phyloP scores from a whole-genome alignment of 495 filamentous ascomycete species.

The Penicillium paxilli region DNA sequence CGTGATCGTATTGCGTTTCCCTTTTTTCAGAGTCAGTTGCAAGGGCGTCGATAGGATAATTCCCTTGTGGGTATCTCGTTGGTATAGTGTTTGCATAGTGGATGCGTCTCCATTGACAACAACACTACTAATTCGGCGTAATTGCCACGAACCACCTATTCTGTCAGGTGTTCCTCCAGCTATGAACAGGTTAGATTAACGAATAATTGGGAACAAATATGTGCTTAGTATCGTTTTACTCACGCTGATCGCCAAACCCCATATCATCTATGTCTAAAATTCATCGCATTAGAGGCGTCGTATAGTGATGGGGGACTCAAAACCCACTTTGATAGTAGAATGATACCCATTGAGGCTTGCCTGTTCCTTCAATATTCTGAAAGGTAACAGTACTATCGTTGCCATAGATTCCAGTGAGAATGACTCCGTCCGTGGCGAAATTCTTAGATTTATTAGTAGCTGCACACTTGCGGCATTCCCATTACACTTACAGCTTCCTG shows the following conservation, averaged over 20 bases:
- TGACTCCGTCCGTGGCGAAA: conserved; percentile 44
- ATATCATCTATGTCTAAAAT: conserved; percentile 26
- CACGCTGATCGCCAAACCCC: conserved; percentile 30
- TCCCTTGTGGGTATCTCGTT: conserved; percentile 28
- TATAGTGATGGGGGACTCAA: not conserved
- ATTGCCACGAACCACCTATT: conserved; percentile 26
- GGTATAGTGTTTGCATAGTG: conserved; percentile 21
- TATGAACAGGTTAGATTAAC: conserved; percentile 7
- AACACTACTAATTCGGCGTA: conserved; percentile 28
- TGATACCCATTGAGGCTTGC: conserved; percentile 54
- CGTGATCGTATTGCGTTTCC: conserved; percentile 23
- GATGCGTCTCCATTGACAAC: conserved; percentile 23
- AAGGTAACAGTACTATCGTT: conserved; percentile 54
- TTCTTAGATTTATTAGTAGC: conserved; percentile 20
- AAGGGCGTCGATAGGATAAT: conserved; percentile 28
- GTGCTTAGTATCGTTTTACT: not conserved
- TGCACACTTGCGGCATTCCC: not conserved
- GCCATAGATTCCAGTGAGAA: conserved; percentile 49
- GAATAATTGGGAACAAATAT: not conserved
- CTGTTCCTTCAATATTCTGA: conserved; percentile 44
- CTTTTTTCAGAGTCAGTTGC: conserved; percentile 24
- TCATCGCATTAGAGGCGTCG: not conserved
- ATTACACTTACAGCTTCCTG: conserved; percentile 43
- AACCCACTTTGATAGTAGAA: conserved; percentile 47
- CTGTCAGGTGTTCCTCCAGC: conserved; percentile 25